phyloP scores from a whole-genome alignment of 1,284 basidiomycete species.

The Leucoagaricus sp. region DNA sequence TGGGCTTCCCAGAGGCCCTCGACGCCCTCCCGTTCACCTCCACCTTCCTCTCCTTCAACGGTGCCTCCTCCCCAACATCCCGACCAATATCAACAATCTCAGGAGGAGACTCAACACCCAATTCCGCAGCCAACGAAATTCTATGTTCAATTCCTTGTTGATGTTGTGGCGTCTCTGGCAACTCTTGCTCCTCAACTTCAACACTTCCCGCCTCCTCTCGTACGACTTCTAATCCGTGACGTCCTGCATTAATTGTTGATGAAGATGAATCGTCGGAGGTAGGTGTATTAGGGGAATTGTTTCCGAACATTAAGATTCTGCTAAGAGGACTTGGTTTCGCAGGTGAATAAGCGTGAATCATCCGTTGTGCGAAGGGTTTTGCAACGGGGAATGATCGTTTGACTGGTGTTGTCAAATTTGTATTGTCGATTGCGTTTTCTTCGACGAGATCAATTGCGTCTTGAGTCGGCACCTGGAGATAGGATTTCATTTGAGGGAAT shows the following conservation, averaged over 20 bases:
- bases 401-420: slow-evolving; percentile 17
- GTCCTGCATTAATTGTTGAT: background rate
- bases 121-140: slow-evolving; percentile 38
- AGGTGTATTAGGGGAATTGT: slow-evolving; percentile 57
- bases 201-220: background rate
- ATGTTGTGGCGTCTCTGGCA: slow-evolving; percentile 15
- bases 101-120: slow-evolving; percentile 40
- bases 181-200: background rate
- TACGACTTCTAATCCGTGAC: background rate
- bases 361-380: slow-evolving; percentile 63
- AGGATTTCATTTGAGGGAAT: background rate
- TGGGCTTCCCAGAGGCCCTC: background rate
- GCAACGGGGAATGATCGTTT: slow-evolving; percentile 62
- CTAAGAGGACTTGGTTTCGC: slow-evolving; percentile 75
- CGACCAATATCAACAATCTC: slow-evolving; percentile 24
- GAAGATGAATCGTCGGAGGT: background rate
- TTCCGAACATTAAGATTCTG: slow-evolving; percentile 70
- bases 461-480: slow-evolving; percentile 8
- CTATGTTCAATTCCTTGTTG: background rate
- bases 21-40: slow-evolving; percentile 18
- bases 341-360: slow-evolving; percentile 79
- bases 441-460: too few species aligned
- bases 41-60: slow-evolving; percentile 45
- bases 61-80: slow-evolving; percentile 10
- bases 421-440: background rate